Conservation (phyloP, 1,139 yeast genomes). For the Hemisphaericaspora lyxosophila region DNA sequence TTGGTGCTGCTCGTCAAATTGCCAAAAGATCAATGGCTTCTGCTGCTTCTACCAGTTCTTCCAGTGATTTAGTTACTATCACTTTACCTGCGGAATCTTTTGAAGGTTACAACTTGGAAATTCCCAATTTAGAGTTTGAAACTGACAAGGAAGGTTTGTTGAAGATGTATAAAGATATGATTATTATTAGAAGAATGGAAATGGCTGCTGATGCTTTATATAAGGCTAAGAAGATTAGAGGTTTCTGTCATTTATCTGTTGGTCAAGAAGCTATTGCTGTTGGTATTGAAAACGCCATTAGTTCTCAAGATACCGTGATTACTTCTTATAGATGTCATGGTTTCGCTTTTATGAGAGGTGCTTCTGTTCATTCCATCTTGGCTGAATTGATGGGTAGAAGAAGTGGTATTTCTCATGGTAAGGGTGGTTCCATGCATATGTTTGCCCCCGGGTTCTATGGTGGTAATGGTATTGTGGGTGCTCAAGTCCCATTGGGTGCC, state of each 20-base stretch:
- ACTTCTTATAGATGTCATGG: constrained; percentile 99
- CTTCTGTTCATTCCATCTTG: constrained; percentile 82
- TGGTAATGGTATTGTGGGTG: constrained; percentile 99
- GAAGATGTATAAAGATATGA: constrained; percentile 97
- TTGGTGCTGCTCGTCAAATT: constrained; percentile 8
- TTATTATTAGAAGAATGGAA: constrained; percentile 92
- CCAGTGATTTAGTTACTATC: constrained; percentile 44
- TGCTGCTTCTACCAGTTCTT: constrained; percentile 17
- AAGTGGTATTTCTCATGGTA: constrained; percentile 92
- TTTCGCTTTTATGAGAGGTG: constrained; percentile 94
- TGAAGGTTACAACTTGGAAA: constrained; percentile 80
- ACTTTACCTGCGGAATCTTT: constrained; percentile 77
- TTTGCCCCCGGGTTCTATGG: constrained; percentile 94
- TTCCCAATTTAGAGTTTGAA: constrained; percentile 68
- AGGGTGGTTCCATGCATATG: constrained; percentile 99
- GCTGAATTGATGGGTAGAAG: constrained; percentile 98
- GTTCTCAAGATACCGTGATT: constrained; percentile 79
- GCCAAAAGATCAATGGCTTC: constrained; percentile 38
- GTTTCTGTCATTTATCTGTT: constrained; percentile 97
- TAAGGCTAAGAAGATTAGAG: constrained; percentile 97
- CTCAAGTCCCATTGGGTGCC: constrained; percentile 97
- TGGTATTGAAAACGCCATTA: constrained; percentile 94
- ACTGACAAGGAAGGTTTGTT: constrained; percentile 78
- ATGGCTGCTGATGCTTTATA: constrained; percentile 98
- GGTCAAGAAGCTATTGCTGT: constrained; percentile 99